Evolutionary conservation across 2,329 filamentous ascomycete genomes (phyloP), one percentile per base, ranked within the genome.

Genomic region (Claviceps sp.): DNA sequence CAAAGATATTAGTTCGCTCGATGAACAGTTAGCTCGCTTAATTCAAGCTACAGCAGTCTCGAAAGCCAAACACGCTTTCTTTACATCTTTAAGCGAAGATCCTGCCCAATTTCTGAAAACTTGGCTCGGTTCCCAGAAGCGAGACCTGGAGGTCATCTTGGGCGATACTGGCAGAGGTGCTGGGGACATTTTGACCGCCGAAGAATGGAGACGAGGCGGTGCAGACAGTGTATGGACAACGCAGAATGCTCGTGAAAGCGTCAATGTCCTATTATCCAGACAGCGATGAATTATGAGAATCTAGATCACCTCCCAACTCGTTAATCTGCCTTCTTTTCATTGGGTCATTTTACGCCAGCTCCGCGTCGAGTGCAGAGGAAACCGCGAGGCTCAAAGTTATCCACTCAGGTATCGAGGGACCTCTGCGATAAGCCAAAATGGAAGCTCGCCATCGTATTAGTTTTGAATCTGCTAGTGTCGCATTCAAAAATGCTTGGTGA

Each of bases 41-140:
- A 75, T 96, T 52, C 89, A 95, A 65, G 88, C 87, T 1, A 78
- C 96, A 45, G 78, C 83, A 30, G 82, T 89, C 58, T 88, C 87
- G 26, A 95, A 95, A 65, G 87, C 89, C 24, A 95, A 95, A 65
- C 88, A 95, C 65, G 80, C 84, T 16, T 98, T 98, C 72, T 85
- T 93, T 67, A 82, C 80, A 6, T 81, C 82, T 5, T 74, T 97
- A 57, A 80, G 82, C 54, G 80, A 85, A 57, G 89, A 96, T 59
- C 93, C 93, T 0, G 84, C 87, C 16, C 81, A 78, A 13, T 97
- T 97, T 61, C 76, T 96, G 55, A 82, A 80, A 57, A 82, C 87
- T 62, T 98, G 93, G 93, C 75, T 95, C 50, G 89, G 84, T 61
- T 91, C 85, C 16, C 93, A 98, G 72, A 89, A 89, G 70, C 78